Conservation (phyloP, 2,329 filamentous ascomycete genomes). For the Epichloe aotearoae region DNA sequence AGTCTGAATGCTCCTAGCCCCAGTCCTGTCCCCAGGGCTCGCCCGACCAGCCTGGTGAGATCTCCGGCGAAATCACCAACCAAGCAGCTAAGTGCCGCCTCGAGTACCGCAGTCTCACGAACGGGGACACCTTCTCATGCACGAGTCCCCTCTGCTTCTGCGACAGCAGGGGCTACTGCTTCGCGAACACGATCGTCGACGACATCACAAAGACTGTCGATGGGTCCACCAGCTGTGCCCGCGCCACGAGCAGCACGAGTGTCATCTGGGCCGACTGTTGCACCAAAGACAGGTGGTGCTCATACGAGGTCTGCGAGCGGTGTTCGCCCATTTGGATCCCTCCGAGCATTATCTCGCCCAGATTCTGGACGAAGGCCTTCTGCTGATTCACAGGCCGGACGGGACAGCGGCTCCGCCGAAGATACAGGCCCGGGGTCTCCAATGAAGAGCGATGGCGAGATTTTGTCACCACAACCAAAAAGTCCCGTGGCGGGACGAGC, state of each 20-base stretch:
- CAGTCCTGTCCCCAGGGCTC: slow-evolving; percentile 49
- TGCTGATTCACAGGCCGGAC: slow-evolving; percentile 31
- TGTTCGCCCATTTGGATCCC: slow-evolving; percentile 25
- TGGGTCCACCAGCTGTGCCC: slow-evolving; percentile 50
- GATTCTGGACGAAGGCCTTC: slow-evolving; percentile 30
- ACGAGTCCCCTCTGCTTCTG: slow-evolving; percentile 26
- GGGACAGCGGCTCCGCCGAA: slow-evolving; percentile 25
- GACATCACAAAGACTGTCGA: slow-evolving; percentile 45
- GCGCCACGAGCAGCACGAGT: slow-evolving; percentile 29
- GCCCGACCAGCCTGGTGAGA: slow-evolving; percentile 45
- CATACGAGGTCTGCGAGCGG: slow-evolving; percentile 26
- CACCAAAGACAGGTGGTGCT: slow-evolving; percentile 19
- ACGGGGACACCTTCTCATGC: slow-evolving; percentile 51
- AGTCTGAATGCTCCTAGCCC: slow-evolving; percentile 62
- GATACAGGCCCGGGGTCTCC: slow-evolving; percentile 27
- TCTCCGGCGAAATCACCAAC: slow-evolving; percentile 70
- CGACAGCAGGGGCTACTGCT: slow-evolving; percentile 14
- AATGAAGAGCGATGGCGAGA: slow-evolving; percentile 37
- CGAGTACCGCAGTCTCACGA: slow-evolving; percentile 46
- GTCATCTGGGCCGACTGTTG: slow-evolving; percentile 29
- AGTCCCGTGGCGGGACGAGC: slow-evolving; percentile 39
- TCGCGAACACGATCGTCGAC: slow-evolving; percentile 42
- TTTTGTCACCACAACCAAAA: slow-evolving; percentile 32
- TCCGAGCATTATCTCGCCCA: slow-evolving; percentile 24
- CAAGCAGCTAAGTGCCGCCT: slow-evolving; percentile 50